Percentiles rank a stretch among this genome's conserved stretches.
Conservation (phyloP, 2,329 filamentous ascomycete species). For the Apiospora arundinis region DNA sequence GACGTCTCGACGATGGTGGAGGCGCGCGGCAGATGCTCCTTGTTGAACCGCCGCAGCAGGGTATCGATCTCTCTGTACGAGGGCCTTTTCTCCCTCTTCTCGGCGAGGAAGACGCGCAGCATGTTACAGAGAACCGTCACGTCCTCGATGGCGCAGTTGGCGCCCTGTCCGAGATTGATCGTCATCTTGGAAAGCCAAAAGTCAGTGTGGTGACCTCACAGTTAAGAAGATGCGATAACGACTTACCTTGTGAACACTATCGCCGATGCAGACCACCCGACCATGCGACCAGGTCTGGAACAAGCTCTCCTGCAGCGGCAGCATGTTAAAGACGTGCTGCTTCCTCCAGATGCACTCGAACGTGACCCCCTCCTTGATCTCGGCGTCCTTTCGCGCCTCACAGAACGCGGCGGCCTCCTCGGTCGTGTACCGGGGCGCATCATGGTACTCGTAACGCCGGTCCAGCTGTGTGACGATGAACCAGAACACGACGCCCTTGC, state of each 20-base stretch:
- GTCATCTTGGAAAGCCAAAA: slow-evolving; percentile 2
- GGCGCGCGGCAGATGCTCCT: not conserved
- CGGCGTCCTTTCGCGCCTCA: not conserved
- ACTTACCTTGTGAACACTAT: slow-evolving; percentile 2
- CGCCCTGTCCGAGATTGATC: slow-evolving; percentile 14
- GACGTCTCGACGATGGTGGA: not conserved
- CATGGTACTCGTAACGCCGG: slow-evolving; percentile 13
- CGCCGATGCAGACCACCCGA: not conserved
- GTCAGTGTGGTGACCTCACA: not conserved
- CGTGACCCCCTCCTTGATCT: not conserved
- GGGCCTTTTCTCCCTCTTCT: not conserved
- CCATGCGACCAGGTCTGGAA: not conserved
- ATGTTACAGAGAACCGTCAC: not conserved
- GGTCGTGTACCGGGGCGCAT: not conserved
- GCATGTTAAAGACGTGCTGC: not conserved
- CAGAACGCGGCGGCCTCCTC: not conserved
- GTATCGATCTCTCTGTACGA: not conserved
- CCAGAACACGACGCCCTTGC: slow-evolving; percentile 12
- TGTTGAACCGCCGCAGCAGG: not conserved
- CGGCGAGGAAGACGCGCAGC: not conserved
- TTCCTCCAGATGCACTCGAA: not conserved
- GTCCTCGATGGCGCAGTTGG: slow-evolving; percentile 16
- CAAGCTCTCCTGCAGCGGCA: not conserved
- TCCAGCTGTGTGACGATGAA: slow-evolving; percentile 16
- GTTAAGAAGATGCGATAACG: no score